Percentiles rank a stretch among this genome's conserved stretches.
Evolutionary conservation across 257 asterid species (phyloP).

Genomic region (Ocimum tenuiflorum): DNA sequence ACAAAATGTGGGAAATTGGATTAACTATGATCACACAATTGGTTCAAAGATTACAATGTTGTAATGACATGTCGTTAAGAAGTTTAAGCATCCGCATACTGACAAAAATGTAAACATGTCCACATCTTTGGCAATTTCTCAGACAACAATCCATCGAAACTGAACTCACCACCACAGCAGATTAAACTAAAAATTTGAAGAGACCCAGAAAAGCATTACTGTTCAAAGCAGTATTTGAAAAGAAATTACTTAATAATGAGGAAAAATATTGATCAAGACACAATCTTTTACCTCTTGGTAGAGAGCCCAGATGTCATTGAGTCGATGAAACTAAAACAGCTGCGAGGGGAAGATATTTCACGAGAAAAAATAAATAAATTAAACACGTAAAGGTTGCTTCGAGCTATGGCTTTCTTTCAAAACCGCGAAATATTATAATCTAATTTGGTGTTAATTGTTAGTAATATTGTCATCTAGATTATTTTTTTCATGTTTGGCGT

Average conservation of each 20-base stretch:
- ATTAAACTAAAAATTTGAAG: not conserved
- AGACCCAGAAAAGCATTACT: not conserved
- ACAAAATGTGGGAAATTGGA: not conserved
- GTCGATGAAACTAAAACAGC: not conserved
- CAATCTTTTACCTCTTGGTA: conserved; percentile 19
- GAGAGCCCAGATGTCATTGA: conserved; percentile 23
- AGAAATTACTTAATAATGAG: not conserved
- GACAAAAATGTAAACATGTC: too few relatives aligned
- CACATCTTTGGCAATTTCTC: not conserved
- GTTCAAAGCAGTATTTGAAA: not conserved
- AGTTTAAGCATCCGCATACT: too few relatives aligned
- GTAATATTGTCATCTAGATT: not conserved
- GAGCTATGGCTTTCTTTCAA: conserved; percentile 16
- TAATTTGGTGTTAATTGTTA: not conserved
- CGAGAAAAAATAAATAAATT: conserved; percentile 6
- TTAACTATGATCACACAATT: too few relatives aligned
- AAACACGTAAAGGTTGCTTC: conserved; percentile 27
- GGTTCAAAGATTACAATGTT: too few relatives aligned
- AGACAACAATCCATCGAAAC: conserved; percentile 5
- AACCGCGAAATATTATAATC: conserved; percentile 24
- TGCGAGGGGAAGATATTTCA: conserved; percentile 3
- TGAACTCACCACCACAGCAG: not conserved
- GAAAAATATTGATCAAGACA: not conserved
- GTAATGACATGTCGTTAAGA: too few relatives aligned
- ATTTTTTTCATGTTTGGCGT: too few relatives aligned